Conservation (phyloP, 2,329 filamentous ascomycete genomes). For the Cytospora piceae region DNA sequence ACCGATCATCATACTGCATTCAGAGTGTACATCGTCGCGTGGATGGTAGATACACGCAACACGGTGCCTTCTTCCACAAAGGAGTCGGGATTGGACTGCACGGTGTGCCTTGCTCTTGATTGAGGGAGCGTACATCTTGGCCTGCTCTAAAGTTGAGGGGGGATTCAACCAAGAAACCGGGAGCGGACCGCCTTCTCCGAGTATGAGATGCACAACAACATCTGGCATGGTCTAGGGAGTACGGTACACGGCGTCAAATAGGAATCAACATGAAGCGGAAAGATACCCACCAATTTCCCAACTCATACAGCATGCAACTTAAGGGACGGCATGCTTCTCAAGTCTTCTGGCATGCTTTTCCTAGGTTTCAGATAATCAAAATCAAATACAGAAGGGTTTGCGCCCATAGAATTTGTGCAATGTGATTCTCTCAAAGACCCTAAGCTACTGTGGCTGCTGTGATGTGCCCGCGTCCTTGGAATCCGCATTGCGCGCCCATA, state of each 20-base stretch:
- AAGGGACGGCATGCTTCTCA: conserved; percentile 3
- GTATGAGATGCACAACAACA: neutral
- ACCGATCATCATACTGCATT: neutral
- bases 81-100: neutral
- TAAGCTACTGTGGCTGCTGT: conserved; percentile 12
- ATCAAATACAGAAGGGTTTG: neutral
- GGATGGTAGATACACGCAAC: conserved; percentile 3
- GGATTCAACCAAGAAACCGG: conserved; percentile 13
- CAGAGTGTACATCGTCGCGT: neutral
- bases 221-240: conserved; percentile 15
- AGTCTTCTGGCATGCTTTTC: neutral
- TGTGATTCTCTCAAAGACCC: conserved; percentile 1
- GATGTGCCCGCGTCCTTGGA: conserved; percentile 19
- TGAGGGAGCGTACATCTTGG: conserved; percentile 21
- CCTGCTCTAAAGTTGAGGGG: conserved; percentile 14
- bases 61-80: conserved; percentile 1
- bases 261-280: conserved; percentile 8
- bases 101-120: conserved; percentile 20
- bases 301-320: conserved; percentile 5
- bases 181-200: conserved; percentile 5
- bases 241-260: conserved; percentile 11
- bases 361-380: conserved; percentile 10
- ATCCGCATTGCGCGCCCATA: conserved; percentile 48
- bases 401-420: conserved; percentile 4
- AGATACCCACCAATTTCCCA: neutral